Conservation (phyloP, 2,329 filamentous ascomycete genomes). For the Tolypocladium sp. region DNA sequence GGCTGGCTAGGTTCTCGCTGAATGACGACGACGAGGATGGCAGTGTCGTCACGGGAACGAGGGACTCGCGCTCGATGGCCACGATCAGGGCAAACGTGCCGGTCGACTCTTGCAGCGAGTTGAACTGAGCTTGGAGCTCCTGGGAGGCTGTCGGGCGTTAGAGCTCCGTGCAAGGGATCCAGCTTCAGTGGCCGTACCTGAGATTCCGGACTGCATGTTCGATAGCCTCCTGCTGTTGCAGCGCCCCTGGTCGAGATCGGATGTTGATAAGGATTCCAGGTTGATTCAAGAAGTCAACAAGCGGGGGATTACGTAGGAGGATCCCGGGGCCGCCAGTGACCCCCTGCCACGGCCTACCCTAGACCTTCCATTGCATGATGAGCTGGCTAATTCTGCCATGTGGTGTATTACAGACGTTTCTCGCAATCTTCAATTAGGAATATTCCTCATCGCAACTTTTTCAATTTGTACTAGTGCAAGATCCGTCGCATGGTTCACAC, state of each 20-base stretch:
- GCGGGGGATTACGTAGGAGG: not conserved
- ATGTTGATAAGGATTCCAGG: not conserved
- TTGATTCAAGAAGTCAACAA: not conserved
- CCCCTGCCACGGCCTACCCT: not conserved
- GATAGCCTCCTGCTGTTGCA: conserved; percentile 1
- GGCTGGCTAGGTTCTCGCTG: conserved; percentile 50
- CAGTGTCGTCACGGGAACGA: conserved; percentile 48
- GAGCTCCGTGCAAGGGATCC: not conserved
- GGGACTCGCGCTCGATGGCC: conserved; percentile 59
- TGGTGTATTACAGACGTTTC: not conserved
- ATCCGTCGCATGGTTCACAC: no score
- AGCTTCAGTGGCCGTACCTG: conserved; percentile 37
- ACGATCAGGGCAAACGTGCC: conserved; percentile 61
- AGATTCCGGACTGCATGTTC: conserved; percentile 70
- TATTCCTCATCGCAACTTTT: no score
- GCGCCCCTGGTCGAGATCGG: not conserved
- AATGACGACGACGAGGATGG: conserved; percentile 51
- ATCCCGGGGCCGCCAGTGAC: no score
- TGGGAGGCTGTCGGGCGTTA: conserved; percentile 49
- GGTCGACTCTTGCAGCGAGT: conserved; percentile 52
- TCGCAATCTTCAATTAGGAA: not conserved
- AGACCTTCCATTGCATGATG: not conserved
- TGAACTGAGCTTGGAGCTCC: conserved; percentile 69
- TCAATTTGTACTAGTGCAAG: not conserved
- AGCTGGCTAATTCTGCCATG: no score